Evolutionary conservation across 1,139 yeast genomes (phyloP).

Genomic region (Yamadazyma sp.): DNA sequence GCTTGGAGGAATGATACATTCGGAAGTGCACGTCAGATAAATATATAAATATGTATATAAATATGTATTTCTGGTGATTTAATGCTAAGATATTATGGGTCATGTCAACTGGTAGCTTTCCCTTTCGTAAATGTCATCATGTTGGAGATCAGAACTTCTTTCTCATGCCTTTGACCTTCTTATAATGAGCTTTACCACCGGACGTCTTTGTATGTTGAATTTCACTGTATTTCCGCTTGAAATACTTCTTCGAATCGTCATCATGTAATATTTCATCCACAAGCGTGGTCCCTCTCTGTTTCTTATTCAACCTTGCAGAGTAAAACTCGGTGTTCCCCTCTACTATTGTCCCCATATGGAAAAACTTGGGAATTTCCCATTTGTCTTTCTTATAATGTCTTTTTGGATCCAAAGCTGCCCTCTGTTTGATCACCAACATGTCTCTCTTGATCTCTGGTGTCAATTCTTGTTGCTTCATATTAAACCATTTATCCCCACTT

Average conservation of each 20-base stretch:
- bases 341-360: constrained; percentile 85
- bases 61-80: too few relatives aligned
- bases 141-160: constrained; percentile 40
- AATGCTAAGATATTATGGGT: too few relatives aligned
- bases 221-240: constrained; percentile 79
- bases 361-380: constrained; percentile 77
- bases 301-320: constrained; percentile 66
- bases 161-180: constrained; percentile 64
- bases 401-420: constrained; percentile 92
- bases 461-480: constrained; percentile 76
- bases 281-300: constrained; percentile 73
- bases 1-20: constrained; percentile 30
- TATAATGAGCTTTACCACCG: constrained; percentile 71
- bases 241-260: constrained; percentile 67
- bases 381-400: constrained; percentile 90
- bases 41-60: too few relatives aligned
- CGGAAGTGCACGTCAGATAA: too few relatives aligned
- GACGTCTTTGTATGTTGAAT: constrained; percentile 74
- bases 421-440: constrained; percentile 72
- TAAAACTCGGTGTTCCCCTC: constrained; percentile 81
- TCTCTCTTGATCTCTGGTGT: constrained; percentile 77
- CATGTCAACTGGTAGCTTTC: too few relatives aligned
- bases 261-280: constrained; percentile 83
- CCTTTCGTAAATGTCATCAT: too few relatives aligned
- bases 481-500: constrained; percentile 74